phyloP scores from a whole-genome alignment of 345 rosid genomes.

The Heritiera littoralis region DNA sequence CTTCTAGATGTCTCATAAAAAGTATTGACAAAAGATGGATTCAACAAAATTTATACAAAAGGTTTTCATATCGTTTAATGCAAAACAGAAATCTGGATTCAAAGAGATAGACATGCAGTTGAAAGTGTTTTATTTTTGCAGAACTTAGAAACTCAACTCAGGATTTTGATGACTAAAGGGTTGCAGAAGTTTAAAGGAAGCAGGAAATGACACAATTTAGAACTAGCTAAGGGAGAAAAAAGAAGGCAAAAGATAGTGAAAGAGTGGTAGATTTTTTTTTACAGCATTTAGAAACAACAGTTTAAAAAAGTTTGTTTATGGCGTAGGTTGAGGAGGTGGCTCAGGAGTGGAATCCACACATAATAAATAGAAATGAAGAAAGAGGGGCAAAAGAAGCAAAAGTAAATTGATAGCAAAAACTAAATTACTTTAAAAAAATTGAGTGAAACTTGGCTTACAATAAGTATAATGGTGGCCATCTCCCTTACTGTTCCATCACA shows the following conservation, averaged over 20 bases:
- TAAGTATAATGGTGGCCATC: background rate
- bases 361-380: background rate
- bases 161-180: background rate
- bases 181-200: background rate
- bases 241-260: background rate
- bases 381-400: background rate
- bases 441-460: background rate
- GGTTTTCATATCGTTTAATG: background rate
- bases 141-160: background rate
- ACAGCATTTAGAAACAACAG: background rate
- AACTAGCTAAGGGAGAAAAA: background rate
- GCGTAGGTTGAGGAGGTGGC: background rate
- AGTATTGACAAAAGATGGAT: background rate
- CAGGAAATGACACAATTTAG: background rate
- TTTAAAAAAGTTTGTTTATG: background rate
- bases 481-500: background rate
- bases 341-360: background rate
- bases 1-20: background rate
- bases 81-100: background rate
- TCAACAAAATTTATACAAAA: background rate
- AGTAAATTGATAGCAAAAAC: background rate
- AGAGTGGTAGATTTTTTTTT: background rate
- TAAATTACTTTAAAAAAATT: background rate
- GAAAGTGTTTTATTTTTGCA: background rate
- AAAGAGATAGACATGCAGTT: background rate